phyloP scores from a whole-genome alignment of 768 basidiomycete species.

The Tubosaeta sp. region DNA sequence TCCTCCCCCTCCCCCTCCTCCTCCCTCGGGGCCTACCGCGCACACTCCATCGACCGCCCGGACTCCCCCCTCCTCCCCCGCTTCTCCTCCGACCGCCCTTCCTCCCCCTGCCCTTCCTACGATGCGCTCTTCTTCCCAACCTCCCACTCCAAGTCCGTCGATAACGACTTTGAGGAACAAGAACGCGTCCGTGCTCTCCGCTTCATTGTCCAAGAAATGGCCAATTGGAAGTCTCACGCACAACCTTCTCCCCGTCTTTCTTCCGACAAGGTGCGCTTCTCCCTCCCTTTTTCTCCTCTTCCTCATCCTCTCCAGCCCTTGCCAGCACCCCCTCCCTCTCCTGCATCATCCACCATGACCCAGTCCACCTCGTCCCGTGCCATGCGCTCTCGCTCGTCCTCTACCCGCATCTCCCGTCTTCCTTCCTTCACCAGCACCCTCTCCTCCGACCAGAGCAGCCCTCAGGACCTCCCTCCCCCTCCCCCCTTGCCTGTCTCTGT shows the following conservation, averaged over 20 bases:
- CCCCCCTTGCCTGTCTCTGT: conserved; percentile 28
- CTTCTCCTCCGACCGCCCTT: no score
- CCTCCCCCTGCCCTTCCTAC: conserved; percentile 20
- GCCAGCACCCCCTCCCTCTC: conserved; percentile 25
- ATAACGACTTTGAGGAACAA: conserved; percentile 21
- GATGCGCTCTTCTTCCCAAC: conserved; percentile 35
- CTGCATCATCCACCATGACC: conserved; percentile 24
- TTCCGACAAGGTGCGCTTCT: conserved; percentile 13
- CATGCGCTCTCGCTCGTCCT: conserved; percentile 30
- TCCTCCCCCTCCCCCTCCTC: conserved; percentile 20
- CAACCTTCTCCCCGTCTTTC: neutral
- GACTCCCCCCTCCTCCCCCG: no score
- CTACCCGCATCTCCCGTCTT: conserved; percentile 28
- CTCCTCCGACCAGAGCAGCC: conserved; percentile 30
- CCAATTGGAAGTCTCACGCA: conserved; percentile 18
- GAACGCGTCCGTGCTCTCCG: conserved; percentile 34
- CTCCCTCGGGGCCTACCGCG: no score
- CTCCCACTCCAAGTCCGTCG: neutral
- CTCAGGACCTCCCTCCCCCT: conserved; percentile 21
- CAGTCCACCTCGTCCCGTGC: conserved; percentile 25
- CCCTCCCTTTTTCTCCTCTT: neutral
- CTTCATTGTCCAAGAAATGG: conserved; percentile 36
- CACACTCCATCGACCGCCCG: conserved; percentile 18
- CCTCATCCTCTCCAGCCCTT: conserved; percentile 13
- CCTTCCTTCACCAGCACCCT: conserved; percentile 33